Conservation (phyloP, 2,329 filamentous ascomycete genomes). For the Neonectria sp. region DNA sequence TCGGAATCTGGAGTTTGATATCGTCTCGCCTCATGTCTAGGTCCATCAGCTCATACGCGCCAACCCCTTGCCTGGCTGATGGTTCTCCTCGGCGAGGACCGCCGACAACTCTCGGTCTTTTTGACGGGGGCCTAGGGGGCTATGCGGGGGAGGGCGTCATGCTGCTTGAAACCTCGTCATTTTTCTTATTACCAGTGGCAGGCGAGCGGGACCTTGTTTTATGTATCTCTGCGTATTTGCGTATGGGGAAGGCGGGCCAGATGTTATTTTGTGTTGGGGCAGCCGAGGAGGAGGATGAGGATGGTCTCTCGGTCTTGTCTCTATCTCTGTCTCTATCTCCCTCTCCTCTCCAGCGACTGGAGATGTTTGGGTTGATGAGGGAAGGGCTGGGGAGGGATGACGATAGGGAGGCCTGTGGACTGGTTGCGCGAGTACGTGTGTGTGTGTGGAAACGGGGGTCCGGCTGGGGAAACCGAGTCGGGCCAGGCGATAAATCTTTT, state of each 20-base stretch:
- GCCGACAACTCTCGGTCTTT: constrained; percentile 36
- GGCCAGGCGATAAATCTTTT: constrained; percentile 65
- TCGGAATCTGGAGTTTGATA: constrained; percentile 61
- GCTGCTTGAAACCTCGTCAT: constrained; percentile 45
- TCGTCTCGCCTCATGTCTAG: constrained; percentile 53
- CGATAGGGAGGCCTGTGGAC: constrained; percentile 37
- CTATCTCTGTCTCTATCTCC: constrained; percentile 41
- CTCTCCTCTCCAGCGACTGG: constrained; percentile 44
- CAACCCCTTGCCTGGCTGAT: constrained; percentile 48
- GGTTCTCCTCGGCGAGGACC: constrained; percentile 42
- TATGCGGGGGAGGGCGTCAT: constrained; percentile 36
- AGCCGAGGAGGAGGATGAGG: constrained; percentile 46
- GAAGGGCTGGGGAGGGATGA: constrained; percentile 42
- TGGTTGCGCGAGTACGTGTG: constrained; percentile 42
- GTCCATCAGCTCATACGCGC: constrained; percentile 44
- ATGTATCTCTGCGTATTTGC: constrained; percentile 54
- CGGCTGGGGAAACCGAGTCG: constrained; percentile 43
- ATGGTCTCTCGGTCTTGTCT: constrained; percentile 26
- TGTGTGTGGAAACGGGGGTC: constrained; percentile 47
- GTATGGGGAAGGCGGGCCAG: constrained; percentile 50
- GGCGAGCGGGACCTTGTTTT: constrained; percentile 54
- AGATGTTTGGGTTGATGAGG: constrained; percentile 49
- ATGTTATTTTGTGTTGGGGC: constrained; percentile 48
- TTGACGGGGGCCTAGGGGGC: constrained; percentile 29
- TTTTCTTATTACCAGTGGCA: constrained; percentile 51